Evolutionary conservation across 768 basidiomycete genomes (phyloP).

Genomic region (Leccinum arenicola): DNA sequence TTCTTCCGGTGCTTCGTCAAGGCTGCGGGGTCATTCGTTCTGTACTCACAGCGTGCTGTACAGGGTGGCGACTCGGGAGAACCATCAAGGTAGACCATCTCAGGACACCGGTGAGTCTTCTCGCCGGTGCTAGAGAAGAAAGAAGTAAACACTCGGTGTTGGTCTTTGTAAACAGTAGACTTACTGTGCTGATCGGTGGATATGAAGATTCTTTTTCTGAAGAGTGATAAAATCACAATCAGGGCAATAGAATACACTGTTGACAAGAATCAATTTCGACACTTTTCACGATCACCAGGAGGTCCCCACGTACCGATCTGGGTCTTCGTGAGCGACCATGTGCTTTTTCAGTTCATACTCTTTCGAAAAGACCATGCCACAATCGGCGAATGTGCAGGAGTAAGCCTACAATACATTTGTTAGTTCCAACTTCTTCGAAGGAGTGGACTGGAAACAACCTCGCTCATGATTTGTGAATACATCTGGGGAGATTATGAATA

Average conservation of each 20-base stretch:
- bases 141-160: neutral
- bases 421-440: neutral
- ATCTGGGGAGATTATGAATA: neutral
- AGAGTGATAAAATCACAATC: constrained; percentile 15
- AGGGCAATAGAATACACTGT: constrained; percentile 16
- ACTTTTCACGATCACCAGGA: neutral
- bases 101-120: constrained; percentile 10
- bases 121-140: constrained; percentile 20
- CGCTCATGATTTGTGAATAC: constrained; percentile 5
- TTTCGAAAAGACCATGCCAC: constrained; percentile 2
- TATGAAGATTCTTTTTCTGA: constrained; percentile 19
- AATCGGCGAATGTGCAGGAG: constrained; percentile 1
- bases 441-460: neutral
- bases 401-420: neutral
- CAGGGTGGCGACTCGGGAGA: neutral
- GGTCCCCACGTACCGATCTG: neutral
- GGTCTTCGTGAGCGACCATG: constrained; percentile 7
- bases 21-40: constrained; percentile 25
- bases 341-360: constrained; percentile 14
- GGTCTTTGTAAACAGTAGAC: neutral
- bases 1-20: constrained; percentile 26
- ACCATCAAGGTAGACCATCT: neutral
- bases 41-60: constrained; percentile 13
- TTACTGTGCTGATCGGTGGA: constrained; percentile 22
- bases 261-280: neutral